Evolutionary conservation across 805 yeast species (phyloP), one percentile per base, ranked within the genome.

Genomic region (Saccharomycopsis synnaedendra): DNA sequence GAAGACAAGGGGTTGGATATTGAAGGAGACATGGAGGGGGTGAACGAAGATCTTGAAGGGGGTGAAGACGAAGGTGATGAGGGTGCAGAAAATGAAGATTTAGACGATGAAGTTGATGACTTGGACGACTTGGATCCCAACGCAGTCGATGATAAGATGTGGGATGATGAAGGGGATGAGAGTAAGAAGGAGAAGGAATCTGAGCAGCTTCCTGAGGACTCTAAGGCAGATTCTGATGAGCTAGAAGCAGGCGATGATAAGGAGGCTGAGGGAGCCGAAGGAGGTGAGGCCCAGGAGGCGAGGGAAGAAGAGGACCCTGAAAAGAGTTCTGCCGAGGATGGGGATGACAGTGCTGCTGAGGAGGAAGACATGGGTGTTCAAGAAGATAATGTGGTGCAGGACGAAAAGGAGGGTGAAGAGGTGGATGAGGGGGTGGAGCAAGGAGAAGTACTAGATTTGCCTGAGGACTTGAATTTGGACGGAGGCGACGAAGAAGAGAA

Each of bases 11-110:
- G 97, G 4, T 88, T 85, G 42, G 95, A 87, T 44, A 85, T 89
- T 61, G 95, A 89, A 57, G 96, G 97, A 35, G 97, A 93, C 57
- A 86, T 93, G 95, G 96, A 93, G 29, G 98, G 98, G 47, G 80
- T 86, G 31, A 63, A 82, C 5, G 96, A 90, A 63, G 88, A 89
- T 54, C 71, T 79, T 9, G 78, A 88, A 6, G 82, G 76, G 48
- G 82, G 80, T 60, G 84, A 79, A 27, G 73, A 74, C 11, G 68
- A 71, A 11, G 69, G 69, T 1, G 74, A 74, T 2, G 78, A 78
- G 5, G 77, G 78, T 3, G 80, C 77, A 0, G 78, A 81, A 4
- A 19, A 19, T 19, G 19, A 19, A 19, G 82, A 85, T 3, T 58
- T 85, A 47, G 96, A 89, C 59, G 96, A 89, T 54, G 90, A 88